These are phyloP conservation scores for Gentiana straminea DNA, from an alignment of 257 asterid genomes.

Conservation along the genomic window DNA sequence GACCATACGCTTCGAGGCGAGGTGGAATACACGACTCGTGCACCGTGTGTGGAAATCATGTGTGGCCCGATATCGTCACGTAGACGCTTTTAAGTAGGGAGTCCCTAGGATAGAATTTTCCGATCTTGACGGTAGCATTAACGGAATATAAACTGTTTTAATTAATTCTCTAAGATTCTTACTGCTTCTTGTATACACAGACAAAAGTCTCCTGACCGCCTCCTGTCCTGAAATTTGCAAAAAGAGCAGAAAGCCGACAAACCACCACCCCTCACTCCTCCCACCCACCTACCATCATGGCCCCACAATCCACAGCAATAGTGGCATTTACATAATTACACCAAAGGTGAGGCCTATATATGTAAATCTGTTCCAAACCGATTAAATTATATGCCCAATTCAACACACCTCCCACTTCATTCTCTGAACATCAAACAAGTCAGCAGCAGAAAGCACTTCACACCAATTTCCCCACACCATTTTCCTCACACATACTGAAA, in stretches of 20 bases:
- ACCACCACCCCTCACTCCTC: slow-evolving; percentile 11
- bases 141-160: not conserved
- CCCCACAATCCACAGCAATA: slow-evolving; percentile 21
- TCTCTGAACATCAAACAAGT: slow-evolving; percentile 16
- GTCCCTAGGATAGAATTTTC: too few relatives aligned
- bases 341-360: slow-evolving; percentile 29
- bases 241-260: slow-evolving; percentile 21
- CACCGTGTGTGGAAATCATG: too few relatives aligned
- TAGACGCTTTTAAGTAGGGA: too few relatives aligned
- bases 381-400: slow-evolving; percentile 47
- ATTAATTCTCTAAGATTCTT: slow-evolving; percentile 38
- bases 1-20: too few relatives aligned
- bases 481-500: slow-evolving; percentile 6
- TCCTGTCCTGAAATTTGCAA: not conserved
- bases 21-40: too few relatives aligned
- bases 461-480: slow-evolving; percentile 27
- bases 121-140: not conserved
- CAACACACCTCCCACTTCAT: slow-evolving; percentile 20
- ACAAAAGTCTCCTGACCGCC: not conserved
- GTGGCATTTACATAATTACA: slow-evolving; percentile 24
- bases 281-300: slow-evolving; percentile 28
- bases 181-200: slow-evolving; percentile 17
- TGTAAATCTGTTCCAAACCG: slow-evolving; percentile 30
- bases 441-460: slow-evolving; percentile 21
- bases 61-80: too few relatives aligned